phyloP scores from a whole-genome alignment of 31 red algal genomes.

The Porphyra umbilicalis region DNA sequence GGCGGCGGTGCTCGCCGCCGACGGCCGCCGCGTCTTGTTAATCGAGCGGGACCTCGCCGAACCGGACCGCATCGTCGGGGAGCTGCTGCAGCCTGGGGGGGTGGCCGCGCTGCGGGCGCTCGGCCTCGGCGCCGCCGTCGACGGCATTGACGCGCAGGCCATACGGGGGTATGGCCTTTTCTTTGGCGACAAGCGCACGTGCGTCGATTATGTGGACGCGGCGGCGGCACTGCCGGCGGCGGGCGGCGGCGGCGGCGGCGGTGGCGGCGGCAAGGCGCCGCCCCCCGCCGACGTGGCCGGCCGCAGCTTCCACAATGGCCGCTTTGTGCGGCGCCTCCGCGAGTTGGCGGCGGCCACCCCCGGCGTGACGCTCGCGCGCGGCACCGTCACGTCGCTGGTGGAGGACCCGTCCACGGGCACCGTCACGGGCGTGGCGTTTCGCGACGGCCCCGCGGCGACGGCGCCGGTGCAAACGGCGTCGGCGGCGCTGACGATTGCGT shows the following conservation, averaged over 20 bases:
- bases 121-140: conserved; percentile 62
- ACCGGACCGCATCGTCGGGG: conserved; percentile 84
- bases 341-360: conserved; percentile 46
- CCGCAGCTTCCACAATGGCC: conserved; percentile 88
- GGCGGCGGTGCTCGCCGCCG: conserved; percentile 68
- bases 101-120: conserved; percentile 50
- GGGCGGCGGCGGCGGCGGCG: background rate
- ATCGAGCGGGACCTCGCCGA: conserved; percentile 80
- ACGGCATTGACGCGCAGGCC: conserved; percentile 81
- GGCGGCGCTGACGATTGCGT: conserved; percentile 89
- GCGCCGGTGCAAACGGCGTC: conserved; percentile 8
- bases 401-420: conserved; percentile 6
- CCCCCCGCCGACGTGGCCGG: conserved; percentile 9
- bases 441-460: background rate
- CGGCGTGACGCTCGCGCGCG: conserved; percentile 64
- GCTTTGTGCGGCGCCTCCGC: conserved; percentile 77
- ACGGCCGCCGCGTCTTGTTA: conserved; percentile 71
- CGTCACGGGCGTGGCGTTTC: conserved; percentile 71
- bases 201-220: conserved; percentile 37
- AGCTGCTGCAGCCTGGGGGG: conserved; percentile 93
- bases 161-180: conserved; percentile 93
- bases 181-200: conserved; percentile 48
- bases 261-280: background rate
- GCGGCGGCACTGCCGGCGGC: background rate
- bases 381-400: conserved; percentile 57